Evolutionary conservation across 1,284 basidiomycete species (phyloP).

Genomic region (Ustilago shanxiensis): DNA sequence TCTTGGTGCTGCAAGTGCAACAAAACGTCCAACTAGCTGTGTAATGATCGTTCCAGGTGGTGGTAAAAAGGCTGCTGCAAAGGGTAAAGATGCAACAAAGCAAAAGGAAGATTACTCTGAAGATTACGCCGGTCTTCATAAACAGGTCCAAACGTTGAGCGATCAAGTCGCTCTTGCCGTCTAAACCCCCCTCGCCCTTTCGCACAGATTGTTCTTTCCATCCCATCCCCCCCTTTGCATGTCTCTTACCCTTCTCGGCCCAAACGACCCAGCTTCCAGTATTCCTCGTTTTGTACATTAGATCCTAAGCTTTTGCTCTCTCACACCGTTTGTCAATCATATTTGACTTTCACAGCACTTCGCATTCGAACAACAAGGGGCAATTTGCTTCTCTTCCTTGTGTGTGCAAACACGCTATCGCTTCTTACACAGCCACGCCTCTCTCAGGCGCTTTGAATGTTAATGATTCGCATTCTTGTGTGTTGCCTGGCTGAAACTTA

Average conservation of each 20-base stretch:
- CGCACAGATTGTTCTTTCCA: not conserved
- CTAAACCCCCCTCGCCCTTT: conserved; percentile 5
- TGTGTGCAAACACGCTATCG: not conserved
- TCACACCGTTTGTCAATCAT: not conserved
- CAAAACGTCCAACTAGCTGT: conserved; percentile 97
- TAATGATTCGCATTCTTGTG: not conserved
- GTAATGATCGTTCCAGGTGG: conserved; percentile 80
- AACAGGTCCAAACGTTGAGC: conserved; percentile 74
- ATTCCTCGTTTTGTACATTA: conserved; percentile 28
- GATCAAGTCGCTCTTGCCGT: conserved; percentile 47
- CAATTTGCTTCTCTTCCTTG: no score
- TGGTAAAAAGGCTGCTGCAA: conserved; percentile 78
- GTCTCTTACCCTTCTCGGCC: conserved; percentile 5
- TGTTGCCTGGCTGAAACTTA: no score
- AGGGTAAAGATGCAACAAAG: conserved; percentile 73
- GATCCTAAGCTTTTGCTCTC: not conserved
- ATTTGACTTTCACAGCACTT: conserved; percentile 3
- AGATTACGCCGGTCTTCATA: conserved; percentile 84
- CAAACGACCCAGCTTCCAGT: not conserved
- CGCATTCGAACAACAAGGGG: conserved; percentile 1
- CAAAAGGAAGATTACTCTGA: conserved; percentile 84
- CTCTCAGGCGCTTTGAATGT: no score
- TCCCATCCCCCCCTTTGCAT: conserved; percentile 3
- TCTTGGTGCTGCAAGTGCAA: conserved; percentile 92
- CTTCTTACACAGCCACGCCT: not conserved